These are phyloP conservation scores for Pterulicium gracile DNA, from an alignment of 1,284 basidiomycete genomes.

Conservation along the genomic window DNA sequence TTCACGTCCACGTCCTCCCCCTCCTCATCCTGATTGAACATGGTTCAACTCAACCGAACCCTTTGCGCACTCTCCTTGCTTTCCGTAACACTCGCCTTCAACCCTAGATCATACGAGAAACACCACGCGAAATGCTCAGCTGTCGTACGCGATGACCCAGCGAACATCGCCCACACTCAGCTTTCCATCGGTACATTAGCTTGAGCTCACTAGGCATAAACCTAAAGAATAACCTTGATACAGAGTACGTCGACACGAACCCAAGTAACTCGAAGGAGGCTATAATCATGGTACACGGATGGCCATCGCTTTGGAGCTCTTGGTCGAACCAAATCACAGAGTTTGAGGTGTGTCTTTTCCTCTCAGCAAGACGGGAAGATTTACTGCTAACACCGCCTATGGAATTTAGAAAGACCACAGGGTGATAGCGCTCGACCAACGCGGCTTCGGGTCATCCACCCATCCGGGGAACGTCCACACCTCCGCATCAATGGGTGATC, in stretches of 20 bases:
- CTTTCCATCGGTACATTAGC: not conserved
- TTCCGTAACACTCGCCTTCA: not conserved
- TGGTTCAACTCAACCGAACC: too few relatives aligned
- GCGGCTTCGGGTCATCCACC: conserved; percentile 57
- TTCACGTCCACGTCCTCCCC: too few relatives aligned
- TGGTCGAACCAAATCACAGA: conserved; percentile 60
- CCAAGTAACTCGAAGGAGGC: conserved; percentile 30
- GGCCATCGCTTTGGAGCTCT: conserved; percentile 63
- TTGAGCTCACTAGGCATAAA: too few relatives aligned
- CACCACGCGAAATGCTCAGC: not conserved
- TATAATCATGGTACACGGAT: conserved; percentile 61
- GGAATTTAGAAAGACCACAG: conserved; percentile 39
- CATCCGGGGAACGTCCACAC: conserved; percentile 49
- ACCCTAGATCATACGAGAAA: not conserved
- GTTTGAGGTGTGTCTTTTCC: conserved; percentile 32
- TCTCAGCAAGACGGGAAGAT: not conserved
- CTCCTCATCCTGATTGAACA: too few relatives aligned
- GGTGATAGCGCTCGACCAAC: conserved; percentile 46
- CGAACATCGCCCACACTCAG: not conserved
- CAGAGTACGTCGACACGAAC: conserved; percentile 59
- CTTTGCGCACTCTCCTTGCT: not conserved
- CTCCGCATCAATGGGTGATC: conserved; percentile 48
- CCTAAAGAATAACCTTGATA: not conserved
- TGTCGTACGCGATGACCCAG: not conserved
- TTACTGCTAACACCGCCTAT: conserved; percentile 1